phyloP scores from a whole-genome alignment of 2,329 filamentous ascomycete species.

The Trichoderma gracile region DNA sequence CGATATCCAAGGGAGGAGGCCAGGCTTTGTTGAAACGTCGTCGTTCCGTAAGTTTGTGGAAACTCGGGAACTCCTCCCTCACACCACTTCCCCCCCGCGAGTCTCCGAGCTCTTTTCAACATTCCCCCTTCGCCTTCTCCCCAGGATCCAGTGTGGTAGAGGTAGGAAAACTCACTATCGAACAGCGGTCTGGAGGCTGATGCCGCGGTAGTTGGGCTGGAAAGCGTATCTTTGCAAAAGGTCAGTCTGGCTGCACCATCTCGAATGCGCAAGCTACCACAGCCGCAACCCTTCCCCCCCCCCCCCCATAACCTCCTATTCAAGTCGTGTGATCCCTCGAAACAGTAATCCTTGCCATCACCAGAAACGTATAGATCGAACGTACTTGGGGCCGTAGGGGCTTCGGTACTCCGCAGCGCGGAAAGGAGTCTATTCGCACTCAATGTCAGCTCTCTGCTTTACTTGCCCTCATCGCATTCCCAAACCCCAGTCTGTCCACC shows the following conservation, averaged over 20 bases:
- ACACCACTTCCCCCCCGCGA: background rate
- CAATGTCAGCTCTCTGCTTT: conserved; percentile 36
- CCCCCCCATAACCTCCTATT: too few species aligned
- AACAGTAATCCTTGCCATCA: background rate
- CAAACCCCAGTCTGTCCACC: background rate
- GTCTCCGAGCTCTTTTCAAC: background rate
- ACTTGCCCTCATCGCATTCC: background rate
- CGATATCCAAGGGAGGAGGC: background rate
- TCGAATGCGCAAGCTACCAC: background rate
- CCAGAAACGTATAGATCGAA: conserved; percentile 22
- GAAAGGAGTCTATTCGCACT: conserved; percentile 46
- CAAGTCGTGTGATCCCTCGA: background rate
- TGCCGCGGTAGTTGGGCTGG: conserved; percentile 57
- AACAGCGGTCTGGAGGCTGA: conserved; percentile 44
- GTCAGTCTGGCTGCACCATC: background rate
- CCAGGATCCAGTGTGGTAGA: background rate
- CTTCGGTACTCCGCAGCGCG: conserved; percentile 58
- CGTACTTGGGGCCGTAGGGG: conserved; percentile 66
- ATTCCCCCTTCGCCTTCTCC: background rate
- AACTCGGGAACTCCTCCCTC: background rate
- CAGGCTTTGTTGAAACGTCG: too few species aligned
- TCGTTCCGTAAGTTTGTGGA: background rate
- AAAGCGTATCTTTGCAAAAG: conserved; percentile 54
- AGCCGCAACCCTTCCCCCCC: conserved; percentile 34
- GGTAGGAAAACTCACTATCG: conserved; percentile 51